These are phyloP conservation scores for Brassica cretica DNA, from an alignment of 345 rosid genomes.

Conservation along the genomic window DNA sequence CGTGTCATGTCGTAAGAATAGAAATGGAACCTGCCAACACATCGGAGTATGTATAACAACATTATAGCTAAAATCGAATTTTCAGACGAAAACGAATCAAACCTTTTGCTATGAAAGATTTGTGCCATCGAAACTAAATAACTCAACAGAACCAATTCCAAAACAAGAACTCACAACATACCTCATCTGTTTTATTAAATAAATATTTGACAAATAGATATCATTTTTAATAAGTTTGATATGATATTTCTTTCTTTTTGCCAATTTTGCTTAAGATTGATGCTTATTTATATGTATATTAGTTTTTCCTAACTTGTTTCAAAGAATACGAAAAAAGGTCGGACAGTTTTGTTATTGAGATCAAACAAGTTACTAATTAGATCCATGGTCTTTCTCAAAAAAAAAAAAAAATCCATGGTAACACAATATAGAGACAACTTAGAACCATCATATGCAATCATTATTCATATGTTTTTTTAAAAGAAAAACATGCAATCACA, in stretches of 20 bases:
- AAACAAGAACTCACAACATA: neutral
- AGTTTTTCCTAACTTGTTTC: neutral
- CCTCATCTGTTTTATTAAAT: neutral
- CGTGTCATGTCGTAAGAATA: conserved; percentile 69
- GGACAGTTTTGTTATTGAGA: neutral
- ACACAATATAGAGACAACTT: neutral
- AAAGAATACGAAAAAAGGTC: neutral
- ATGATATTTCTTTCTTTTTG: neutral
- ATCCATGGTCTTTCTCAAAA: neutral
- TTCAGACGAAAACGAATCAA: neutral
- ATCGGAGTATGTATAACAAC: neutral
- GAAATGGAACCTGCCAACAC: conserved; percentile 61
- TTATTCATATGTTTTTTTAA: neutral
- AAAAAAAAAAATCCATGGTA: neutral
- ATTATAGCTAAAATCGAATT: neutral
- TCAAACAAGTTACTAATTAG: neutral
- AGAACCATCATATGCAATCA: neutral
- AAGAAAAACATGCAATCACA: no score
- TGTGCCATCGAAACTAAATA: neutral
- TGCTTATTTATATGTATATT: neutral
- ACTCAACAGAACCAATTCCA: neutral
- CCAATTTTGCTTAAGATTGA: neutral
- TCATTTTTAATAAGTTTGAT: neutral
- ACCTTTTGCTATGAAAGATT: neutral
- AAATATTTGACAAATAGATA: neutral